A percentile compares a stretch with the other conserved stretches of the same genome.
phyloP scores from a whole-genome alignment of 139 green algal genomes.

The Trebouxia sp. region DNA sequence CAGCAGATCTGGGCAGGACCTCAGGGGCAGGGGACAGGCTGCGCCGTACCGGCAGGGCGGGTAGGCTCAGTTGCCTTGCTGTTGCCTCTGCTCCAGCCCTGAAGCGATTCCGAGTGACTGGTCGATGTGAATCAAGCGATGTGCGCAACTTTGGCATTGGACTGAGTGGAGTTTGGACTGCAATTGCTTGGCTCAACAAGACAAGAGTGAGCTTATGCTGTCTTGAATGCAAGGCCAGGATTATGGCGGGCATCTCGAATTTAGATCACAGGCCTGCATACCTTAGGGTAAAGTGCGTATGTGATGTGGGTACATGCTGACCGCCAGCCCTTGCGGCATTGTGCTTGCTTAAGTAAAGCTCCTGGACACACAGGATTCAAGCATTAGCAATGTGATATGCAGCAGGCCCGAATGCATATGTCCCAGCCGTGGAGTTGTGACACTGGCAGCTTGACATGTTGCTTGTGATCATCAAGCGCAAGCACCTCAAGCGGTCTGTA shows the following conservation, averaged over 20 bases:
- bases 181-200: no score
- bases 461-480: background rate
- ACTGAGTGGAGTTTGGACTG: no score
- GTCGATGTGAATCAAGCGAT: no score
- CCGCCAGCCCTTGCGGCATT: background rate
- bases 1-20: background rate
- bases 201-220: no score
- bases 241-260: no score
- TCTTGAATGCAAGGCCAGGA: no score
- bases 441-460: no score
- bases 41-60: background rate
- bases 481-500: background rate
- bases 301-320: background rate
- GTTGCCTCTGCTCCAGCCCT: constrained; percentile 1
- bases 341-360: constrained; percentile 12
- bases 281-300: constrained; percentile 4
- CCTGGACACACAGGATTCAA: no score
- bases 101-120: no score
- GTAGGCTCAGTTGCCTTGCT: background rate
- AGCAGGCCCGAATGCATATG: background rate
- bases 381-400: no score
- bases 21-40: background rate
- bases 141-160: no score
- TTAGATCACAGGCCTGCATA: no score
- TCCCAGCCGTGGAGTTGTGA: background rate